A percentile compares a stretch with the other conserved stretches of the same genome.
These are phyloP conservation scores for Kurtzmaniella quercitrusa DNA, from an alignment of 1,139 yeast species.

Conservation along the genomic window DNA sequence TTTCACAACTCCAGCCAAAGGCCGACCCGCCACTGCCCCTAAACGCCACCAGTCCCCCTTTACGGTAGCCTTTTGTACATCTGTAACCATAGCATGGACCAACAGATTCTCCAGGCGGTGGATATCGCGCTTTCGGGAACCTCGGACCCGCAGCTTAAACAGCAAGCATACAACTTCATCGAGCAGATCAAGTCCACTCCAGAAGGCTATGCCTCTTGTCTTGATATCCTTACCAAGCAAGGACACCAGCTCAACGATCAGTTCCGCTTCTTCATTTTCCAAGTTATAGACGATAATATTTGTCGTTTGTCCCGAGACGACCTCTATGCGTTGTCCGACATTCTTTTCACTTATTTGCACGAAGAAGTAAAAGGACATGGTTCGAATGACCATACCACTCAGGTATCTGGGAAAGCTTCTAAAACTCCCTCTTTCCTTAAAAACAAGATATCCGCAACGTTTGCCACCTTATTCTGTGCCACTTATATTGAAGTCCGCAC, in stretches of 20 bases:
- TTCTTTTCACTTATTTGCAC: slow-evolving; percentile 36
- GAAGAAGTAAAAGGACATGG: slow-evolving; percentile 16
- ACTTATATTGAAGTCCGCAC: slow-evolving; percentile 65
- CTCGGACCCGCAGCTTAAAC: slow-evolving; percentile 64
- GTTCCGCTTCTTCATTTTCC: slow-evolving; percentile 73
- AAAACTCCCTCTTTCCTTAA: slow-evolving; percentile 61
- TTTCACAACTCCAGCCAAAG: neutral
- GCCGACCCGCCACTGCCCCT: neutral
- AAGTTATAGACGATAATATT: slow-evolving; percentile 70
- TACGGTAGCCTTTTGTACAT: neutral
- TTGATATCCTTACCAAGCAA: slow-evolving; percentile 48
- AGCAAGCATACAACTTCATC: slow-evolving; percentile 81
- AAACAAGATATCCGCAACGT: slow-evolving; percentile 74
- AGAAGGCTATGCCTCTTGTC: slow-evolving; percentile 78
- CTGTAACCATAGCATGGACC: slow-evolving; percentile 51
- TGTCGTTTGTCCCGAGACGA: slow-evolving; percentile 27
- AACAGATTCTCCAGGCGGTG: slow-evolving; percentile 91
- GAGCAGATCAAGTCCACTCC: slow-evolving; percentile 69
- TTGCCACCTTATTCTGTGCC: slow-evolving; percentile 66
- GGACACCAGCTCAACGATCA: slow-evolving; percentile 38
- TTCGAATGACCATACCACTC: neutral
- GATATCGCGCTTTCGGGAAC: slow-evolving; percentile 79
- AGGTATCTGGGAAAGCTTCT: neutral
- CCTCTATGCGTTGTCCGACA: slow-evolving; percentile 39
- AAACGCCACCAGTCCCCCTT: neutral